Conservation (phyloP, 495 filamentous ascomycete genomes). For the Glonium stellatum region DNA sequence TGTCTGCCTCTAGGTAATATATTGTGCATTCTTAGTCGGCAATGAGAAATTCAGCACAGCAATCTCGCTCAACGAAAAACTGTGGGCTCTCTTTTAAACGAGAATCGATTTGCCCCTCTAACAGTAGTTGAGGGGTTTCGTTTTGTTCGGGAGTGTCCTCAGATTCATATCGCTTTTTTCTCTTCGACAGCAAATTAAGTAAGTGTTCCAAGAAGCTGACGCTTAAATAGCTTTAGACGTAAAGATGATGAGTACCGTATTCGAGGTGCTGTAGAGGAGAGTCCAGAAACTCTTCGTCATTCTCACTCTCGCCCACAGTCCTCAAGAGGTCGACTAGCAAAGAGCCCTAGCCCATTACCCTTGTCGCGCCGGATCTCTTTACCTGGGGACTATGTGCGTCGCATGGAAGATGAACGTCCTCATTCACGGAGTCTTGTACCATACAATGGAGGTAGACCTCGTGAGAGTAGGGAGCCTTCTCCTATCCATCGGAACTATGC, state of each 20-base stretch:
- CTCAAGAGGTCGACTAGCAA: neutral
- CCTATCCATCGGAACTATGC: neutral
- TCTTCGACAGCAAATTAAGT: neutral
- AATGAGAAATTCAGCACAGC: too few relatives aligned
- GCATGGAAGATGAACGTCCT: neutral
- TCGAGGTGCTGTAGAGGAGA: constrained; percentile 3
- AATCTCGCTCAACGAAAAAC: too few relatives aligned
- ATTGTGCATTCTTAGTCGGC: neutral
- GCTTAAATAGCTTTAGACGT: neutral
- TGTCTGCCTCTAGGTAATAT: constrained; percentile 1
- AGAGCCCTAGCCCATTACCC: constrained; percentile 1
- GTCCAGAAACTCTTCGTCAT: neutral
- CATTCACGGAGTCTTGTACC: neutral
- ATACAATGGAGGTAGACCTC: neutral
- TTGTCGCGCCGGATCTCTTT: neutral
- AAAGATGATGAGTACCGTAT: neutral
- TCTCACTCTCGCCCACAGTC: neutral
- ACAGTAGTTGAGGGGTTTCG: too few relatives aligned
- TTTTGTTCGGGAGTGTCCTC: too few relatives aligned
- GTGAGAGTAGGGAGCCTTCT: neutral
- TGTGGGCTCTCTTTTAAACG: too few relatives aligned
- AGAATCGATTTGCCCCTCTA: too few relatives aligned
- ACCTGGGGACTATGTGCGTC: neutral
- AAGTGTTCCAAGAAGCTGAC: neutral
- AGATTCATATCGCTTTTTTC: neutral